Conservation (phyloP, 2,329 filamentous ascomycete genomes). For the Tympanopsis confertula region DNA sequence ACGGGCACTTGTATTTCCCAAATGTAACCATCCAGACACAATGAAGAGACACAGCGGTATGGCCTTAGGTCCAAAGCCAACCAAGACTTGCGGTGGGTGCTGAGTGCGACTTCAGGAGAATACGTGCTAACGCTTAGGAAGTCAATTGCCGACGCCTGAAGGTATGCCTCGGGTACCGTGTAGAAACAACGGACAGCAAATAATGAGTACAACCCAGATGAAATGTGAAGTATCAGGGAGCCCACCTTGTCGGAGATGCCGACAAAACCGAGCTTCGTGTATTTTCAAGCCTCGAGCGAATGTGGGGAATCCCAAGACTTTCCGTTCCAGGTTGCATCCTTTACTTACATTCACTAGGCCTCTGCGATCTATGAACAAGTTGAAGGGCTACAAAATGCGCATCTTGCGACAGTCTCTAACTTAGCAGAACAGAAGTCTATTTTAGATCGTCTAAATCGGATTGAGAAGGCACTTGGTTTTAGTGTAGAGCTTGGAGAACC, state of each 20-base stretch:
- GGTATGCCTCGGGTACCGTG: slow-evolving; percentile 4
- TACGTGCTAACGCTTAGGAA: slow-evolving; percentile 5
- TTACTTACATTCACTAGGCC: neutral
- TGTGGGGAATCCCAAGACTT: slow-evolving; percentile 7
- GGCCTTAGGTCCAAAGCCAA: slow-evolving; percentile 13
- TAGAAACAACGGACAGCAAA: neutral
- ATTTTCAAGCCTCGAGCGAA: slow-evolving; percentile 16
- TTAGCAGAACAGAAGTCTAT: neutral
- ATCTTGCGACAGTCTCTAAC: neutral
- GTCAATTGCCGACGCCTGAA: slow-evolving; percentile 17
- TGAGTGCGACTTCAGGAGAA: slow-evolving; percentile 4
- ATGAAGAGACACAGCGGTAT: slow-evolving; percentile 10
- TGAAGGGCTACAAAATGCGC: neutral
- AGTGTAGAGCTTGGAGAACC: too few relatives aligned
- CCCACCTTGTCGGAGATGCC: slow-evolving; percentile 15
- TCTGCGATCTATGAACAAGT: neutral
- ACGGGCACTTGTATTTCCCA: too few relatives aligned
- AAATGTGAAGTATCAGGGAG: slow-evolving; percentile 15
- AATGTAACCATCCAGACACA: too few relatives aligned
- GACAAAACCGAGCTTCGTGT: slow-evolving; percentile 10
- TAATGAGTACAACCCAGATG: slow-evolving; percentile 9
- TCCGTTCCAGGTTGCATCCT: too few relatives aligned
- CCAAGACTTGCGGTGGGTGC: slow-evolving; percentile 16
- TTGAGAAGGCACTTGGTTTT: neutral
- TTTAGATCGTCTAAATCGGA: neutral